A percentile compares a stretch with the other conserved stretches of the same genome.
Conservation (phyloP, 768 basidiomycete species). For the Hericium coralloides region DNA sequence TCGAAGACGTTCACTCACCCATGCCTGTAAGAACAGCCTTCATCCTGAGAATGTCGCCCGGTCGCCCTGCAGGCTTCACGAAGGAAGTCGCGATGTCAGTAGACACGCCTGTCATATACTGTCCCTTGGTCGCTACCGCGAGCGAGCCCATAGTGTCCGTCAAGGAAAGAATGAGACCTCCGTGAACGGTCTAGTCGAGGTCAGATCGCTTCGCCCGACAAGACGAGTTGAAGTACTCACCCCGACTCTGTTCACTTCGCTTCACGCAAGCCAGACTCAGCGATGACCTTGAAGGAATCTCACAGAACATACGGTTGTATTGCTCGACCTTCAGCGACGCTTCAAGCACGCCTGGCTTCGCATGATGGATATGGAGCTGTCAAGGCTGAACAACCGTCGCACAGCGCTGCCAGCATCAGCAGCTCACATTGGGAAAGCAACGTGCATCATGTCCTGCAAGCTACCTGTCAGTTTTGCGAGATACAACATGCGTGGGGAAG, state of each 20-base stretch:
- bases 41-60: constrained; percentile 57
- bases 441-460: constrained; percentile 64
- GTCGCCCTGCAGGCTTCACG: constrained; percentile 64
- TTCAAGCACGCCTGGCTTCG: constrained; percentile 63
- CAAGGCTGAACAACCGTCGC: neutral
- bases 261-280: neutral
- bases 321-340: constrained; percentile 65
- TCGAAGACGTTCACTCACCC: constrained; percentile 30
- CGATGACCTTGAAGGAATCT: neutral
- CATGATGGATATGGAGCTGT: constrained; percentile 56
- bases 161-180: constrained; percentile 71
- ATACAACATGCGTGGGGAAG: too few relatives aligned
- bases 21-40: constrained; percentile 63
- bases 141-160: constrained; percentile 82
- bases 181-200: constrained; percentile 50
- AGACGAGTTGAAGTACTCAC: constrained; percentile 32
- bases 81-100: constrained; percentile 76
- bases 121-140: constrained; percentile 73
- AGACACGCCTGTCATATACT: constrained; percentile 83
- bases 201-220: neutral
- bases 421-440: constrained; percentile 67
- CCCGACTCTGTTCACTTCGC: constrained; percentile 72
- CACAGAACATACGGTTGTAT: constrained; percentile 50
- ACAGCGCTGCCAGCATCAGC: neutral
- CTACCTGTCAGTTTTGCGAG: constrained; percentile 4